Evolutionary conservation across 2,329 filamentous ascomycete species (phyloP).

Genomic region (Calcarisporium arbuscula): DNA sequence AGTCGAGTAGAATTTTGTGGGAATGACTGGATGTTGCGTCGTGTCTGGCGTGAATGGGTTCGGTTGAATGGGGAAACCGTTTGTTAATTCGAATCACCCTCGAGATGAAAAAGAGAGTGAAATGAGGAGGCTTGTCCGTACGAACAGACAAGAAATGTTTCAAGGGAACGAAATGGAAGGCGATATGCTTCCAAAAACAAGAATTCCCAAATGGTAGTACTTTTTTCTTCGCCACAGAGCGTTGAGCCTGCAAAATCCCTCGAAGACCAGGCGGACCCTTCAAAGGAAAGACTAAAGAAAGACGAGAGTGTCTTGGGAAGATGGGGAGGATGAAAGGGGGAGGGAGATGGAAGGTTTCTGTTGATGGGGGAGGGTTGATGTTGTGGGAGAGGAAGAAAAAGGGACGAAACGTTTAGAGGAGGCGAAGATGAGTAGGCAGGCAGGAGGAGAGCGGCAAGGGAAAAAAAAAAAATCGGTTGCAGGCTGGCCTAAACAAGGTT

Average conservation of each 20-base stretch:
- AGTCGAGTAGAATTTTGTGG: too few relatives aligned
- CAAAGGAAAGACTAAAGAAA: constrained; percentile 42
- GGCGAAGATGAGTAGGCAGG: too few relatives aligned
- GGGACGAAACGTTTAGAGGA: constrained; percentile 13
- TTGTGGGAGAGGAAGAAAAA: constrained; percentile 22
- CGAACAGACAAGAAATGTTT: constrained; percentile 22
- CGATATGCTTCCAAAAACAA: constrained; percentile 21
- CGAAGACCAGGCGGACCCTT: constrained; percentile 38
- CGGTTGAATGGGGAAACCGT: too few relatives aligned
- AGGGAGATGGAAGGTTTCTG: constrained; percentile 23
- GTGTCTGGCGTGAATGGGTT: constrained; percentile 15
- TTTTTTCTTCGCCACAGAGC: constrained; percentile 25
- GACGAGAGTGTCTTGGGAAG: constrained; percentile 23
- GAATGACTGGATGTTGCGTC: too few relatives aligned
- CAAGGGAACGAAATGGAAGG: constrained; percentile 26
- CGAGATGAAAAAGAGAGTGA: constrained; percentile 21
- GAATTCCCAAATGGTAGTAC: too few relatives aligned
- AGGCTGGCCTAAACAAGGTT: too few relatives aligned
- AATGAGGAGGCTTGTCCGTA: constrained; percentile 20
- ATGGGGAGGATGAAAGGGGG: constrained; percentile 20
- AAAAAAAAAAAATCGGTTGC: constrained; percentile 13
- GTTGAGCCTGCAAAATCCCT: constrained; percentile 29
- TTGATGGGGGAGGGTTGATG: constrained; percentile 23
- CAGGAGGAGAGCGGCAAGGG: too few relatives aligned
- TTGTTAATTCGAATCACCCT: constrained; percentile 22